phyloP scores from a whole-genome alignment of 768 basidiomycete genomes.

The Suillus subaureus region DNA sequence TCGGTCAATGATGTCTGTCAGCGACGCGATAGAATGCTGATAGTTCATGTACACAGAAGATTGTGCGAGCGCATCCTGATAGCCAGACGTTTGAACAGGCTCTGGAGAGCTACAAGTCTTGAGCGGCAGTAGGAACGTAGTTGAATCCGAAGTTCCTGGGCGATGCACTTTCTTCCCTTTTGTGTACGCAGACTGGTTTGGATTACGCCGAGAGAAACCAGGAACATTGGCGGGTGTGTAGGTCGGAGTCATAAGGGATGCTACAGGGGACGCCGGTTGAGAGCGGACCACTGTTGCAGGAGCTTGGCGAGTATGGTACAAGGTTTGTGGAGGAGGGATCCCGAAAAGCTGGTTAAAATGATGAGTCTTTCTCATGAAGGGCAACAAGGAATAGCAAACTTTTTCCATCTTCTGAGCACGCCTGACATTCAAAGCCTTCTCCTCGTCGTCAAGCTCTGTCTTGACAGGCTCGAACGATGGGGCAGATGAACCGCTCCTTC shows the following conservation, averaged over 20 bases:
- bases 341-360: constrained; percentile 67
- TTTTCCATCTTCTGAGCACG: constrained; percentile 88
- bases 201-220: constrained; percentile 37
- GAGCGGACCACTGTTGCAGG: constrained; percentile 37
- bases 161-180: constrained; percentile 47
- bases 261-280: constrained; percentile 25
- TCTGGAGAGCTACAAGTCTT: constrained; percentile 17
- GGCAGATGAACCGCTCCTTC: constrained; percentile 56
- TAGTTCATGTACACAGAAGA: constrained; percentile 74
- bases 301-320: constrained; percentile 69
- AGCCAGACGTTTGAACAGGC: constrained; percentile 15
- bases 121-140: constrained; percentile 48
- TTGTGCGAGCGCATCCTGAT: constrained; percentile 25
- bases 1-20: constrained; percentile 77
- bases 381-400: constrained; percentile 41
- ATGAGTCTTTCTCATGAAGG: constrained; percentile 5
- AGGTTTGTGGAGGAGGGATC: constrained; percentile 72
- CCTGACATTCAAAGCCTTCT: constrained; percentile 80
- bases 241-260: constrained; percentile 17
- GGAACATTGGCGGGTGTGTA: constrained; percentile 24
- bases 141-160: constrained; percentile 69
- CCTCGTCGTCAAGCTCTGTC: constrained; percentile 69
- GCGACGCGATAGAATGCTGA: constrained; percentile 79
- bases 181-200: constrained; percentile 52
- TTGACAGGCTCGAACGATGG: constrained; percentile 60